A percentile compares a stretch with the other conserved stretches of the same genome.
Evolutionary conservation across 2,329 filamentous ascomycete genomes (phyloP).

Genomic region (Xylaria polymorpha): DNA sequence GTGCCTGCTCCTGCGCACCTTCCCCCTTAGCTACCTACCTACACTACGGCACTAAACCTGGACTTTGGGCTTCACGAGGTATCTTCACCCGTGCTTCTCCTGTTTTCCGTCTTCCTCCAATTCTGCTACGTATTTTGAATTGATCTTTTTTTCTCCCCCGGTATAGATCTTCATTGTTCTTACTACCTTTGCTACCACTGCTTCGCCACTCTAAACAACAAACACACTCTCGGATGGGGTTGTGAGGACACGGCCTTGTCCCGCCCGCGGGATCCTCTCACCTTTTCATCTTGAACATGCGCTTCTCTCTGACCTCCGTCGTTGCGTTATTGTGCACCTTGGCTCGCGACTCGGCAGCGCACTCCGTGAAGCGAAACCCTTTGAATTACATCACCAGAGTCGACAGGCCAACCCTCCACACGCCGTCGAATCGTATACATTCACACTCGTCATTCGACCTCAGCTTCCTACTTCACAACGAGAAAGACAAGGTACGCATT

Average conservation of each 20-base stretch:
- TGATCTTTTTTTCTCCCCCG: neutral
- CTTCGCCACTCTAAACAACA: neutral
- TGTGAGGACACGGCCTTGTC: constrained; percentile 42
- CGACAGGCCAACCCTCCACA: constrained; percentile 80
- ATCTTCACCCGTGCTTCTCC: neutral
- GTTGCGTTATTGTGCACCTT: constrained; percentile 48
- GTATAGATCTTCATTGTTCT: constrained; percentile 22
- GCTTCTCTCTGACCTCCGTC: constrained; percentile 46
- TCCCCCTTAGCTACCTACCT: constrained; percentile 15
- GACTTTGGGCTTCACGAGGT: constrained; percentile 1
- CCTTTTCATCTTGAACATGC: constrained; percentile 44
- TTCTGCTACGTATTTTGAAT: constrained; percentile 22
- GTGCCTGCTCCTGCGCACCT: constrained; percentile 25
- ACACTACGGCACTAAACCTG: neutral
- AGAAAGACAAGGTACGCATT: constrained; percentile 78
- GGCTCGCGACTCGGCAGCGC: constrained; percentile 60
- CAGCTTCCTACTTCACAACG: constrained; percentile 77
- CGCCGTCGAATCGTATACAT: constrained; percentile 81
- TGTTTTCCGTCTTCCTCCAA: constrained; percentile 2
- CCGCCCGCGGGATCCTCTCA: constrained; percentile 39
- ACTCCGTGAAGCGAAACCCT: constrained; percentile 80
- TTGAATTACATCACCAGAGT: constrained; percentile 78
- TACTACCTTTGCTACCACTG: neutral
- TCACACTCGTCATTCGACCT: constrained; percentile 87
- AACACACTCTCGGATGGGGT: constrained; percentile 44